A percentile compares a stretch with the other conserved stretches of the same genome.
Evolutionary conservation across 2,329 filamentous ascomycete genomes (phyloP).

Genomic region (Drechmeria coniospora): DNA sequence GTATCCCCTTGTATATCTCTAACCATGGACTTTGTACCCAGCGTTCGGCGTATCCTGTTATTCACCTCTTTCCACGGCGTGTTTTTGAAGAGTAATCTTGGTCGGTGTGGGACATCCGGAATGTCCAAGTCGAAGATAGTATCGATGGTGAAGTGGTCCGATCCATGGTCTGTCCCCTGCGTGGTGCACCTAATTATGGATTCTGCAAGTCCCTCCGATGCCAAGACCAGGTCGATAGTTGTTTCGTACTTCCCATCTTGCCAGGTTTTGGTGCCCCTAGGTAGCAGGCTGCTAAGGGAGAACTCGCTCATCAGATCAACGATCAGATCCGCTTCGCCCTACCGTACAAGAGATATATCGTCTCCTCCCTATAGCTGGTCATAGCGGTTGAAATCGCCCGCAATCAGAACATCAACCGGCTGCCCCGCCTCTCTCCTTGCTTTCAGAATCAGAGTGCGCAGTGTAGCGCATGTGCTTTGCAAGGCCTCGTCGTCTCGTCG

Average conservation of each 20-base stretch:
- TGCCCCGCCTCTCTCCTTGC: background rate
- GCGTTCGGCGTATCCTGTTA: too few relatives aligned
- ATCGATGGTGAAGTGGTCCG: background rate
- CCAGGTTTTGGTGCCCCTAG: conserved; percentile 18
- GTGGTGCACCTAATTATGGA: conserved; percentile 5
- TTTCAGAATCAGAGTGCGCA: background rate
- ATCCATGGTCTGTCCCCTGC: conserved; percentile 8
- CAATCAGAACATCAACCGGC: background rate
- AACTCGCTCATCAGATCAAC: background rate
- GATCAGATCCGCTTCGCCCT: background rate
- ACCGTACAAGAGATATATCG: background rate
- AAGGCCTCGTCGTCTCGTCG: background rate
- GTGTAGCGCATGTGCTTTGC: background rate
- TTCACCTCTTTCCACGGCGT: too few relatives aligned
- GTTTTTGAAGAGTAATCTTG: too few relatives aligned
- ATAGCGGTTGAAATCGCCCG: too few relatives aligned
- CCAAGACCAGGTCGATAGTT: conserved; percentile 12
- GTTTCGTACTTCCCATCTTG: conserved; percentile 7
- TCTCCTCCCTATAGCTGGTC: background rate
- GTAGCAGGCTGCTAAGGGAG: conserved; percentile 16
- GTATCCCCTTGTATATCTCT: too few relatives aligned
- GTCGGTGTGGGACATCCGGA: too few relatives aligned
- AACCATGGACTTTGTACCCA: too few relatives aligned
- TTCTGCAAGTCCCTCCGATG: conserved; percentile 6
- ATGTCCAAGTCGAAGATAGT: background rate